Base-by-base conservation (phyloP, 257 asterid genomes). In the Fraxinus pennsylvanica region DNA sequence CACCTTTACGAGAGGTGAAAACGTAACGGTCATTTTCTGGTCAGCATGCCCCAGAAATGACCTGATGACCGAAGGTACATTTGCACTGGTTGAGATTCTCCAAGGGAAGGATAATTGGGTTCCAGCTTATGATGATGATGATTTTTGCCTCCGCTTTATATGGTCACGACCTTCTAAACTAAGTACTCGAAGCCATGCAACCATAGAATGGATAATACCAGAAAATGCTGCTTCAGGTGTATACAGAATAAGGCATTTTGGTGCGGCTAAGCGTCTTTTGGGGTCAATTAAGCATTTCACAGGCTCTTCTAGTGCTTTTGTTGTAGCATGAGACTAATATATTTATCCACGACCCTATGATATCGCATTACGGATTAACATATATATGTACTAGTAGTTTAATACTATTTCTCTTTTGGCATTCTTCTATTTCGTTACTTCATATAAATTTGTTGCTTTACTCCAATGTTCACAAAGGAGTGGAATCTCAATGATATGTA, bases 1-100 rank as follows among this genome's bases (percentile, higher is more conserved):
- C 66, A 89, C 90, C 47, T 92, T 88, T 70, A 89, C 67, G 74
- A 89, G 86, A 78, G 99, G 97, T 38, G 84, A 75, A 81, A 89
- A 81, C 0, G 97, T 93, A 68, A 87, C 93, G 0, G 99, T 91
- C 19, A 82, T 82, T 81, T 96, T 96, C 87, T 87, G 88, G 92
- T 92, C 99, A 7, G 98, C 97, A 1, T 93, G 97, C 75, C 99
- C 96, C 3, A 84, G 99, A 72, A 96, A 96, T 25, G 99, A 96
- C 83, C 97, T 93, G 80, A 89, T 93, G 97, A 96, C 99, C 0
- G 97, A 93, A 84, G 99, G 98, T 74, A 96, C 99, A 39, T 96
- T 96, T 74, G 87, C 99, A 8, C 92, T 96, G 39, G 99, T 96
- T 29, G 98, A 96, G 87, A 85, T 89, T 66, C 91, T 91, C 69